phyloP scores from a whole-genome alignment of 495 filamentous ascomycete species.

The Penicillium psychrofluorescens region DNA sequence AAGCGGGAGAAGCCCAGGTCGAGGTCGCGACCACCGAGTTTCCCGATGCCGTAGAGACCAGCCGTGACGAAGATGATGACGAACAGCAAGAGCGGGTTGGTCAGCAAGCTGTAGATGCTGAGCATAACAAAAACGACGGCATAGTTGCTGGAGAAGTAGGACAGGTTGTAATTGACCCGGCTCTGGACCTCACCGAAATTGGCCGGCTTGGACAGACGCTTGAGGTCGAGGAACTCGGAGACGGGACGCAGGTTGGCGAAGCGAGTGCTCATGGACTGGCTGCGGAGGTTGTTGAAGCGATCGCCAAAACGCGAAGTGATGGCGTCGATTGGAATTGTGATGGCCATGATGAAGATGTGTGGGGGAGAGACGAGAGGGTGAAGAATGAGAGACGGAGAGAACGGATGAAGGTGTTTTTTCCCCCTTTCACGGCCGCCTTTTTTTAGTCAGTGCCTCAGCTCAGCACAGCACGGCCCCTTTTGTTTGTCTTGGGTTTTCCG shows the following conservation, averaged over 20 bases:
- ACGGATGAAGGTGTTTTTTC: too few species aligned
- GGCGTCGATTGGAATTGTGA: slow-evolving; percentile 84
- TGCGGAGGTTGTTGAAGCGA: slow-evolving; percentile 71
- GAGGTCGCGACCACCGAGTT: slow-evolving; percentile 78
- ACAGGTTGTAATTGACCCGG: slow-evolving; percentile 93
- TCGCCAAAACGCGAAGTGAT: slow-evolving; percentile 79
- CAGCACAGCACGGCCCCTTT: too few species aligned
- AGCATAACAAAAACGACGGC: slow-evolving; percentile 88
- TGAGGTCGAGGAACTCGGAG: slow-evolving; percentile 91
- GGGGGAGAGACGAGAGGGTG: slow-evolving; percentile 7
- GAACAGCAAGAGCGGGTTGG: slow-evolving; percentile 76
- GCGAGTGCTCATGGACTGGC: slow-evolving; percentile 65
- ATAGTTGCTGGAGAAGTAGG: slow-evolving; percentile 98
- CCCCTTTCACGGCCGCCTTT: too few species aligned
- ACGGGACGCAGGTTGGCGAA: slow-evolving; percentile 91
- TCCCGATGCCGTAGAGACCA: slow-evolving; percentile 85
- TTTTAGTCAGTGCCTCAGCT: too few species aligned
- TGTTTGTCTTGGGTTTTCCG: too few species aligned
- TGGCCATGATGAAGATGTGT: slow-evolving; percentile 56
- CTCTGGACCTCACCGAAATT: slow-evolving; percentile 90
- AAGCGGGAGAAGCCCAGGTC: slow-evolving; percentile 74
- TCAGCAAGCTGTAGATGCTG: slow-evolving; percentile 88
- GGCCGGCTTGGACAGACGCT: slow-evolving; percentile 85
- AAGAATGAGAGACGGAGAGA: background rate
- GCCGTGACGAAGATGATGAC: slow-evolving; percentile 79